Evolutionary conservation across 345 rosid species (phyloP), one percentile per base, ranked within the genome.

Genomic region (Adansonia digitata): DNA sequence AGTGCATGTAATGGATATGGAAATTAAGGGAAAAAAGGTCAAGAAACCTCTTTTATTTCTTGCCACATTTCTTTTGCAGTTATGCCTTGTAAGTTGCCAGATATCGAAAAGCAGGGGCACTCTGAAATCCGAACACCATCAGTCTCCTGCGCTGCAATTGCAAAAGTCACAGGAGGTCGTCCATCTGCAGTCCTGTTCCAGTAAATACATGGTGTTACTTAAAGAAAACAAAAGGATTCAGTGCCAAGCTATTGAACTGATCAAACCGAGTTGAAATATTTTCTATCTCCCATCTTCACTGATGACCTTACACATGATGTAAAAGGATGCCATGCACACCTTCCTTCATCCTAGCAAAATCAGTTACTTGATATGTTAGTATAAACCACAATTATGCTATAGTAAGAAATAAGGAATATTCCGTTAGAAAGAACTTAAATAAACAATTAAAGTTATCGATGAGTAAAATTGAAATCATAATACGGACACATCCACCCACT

Each of bases 51-150:
- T 83, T 88, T 92, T 29, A 94, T 83, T 79, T 82, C 86, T 52
- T 87, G 72, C 98, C 98, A 94, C 97, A 94, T 88, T 43, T 91
- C 92, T 73, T 85, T 88, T 20, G 98, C 96, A 59, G 92, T 86
- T 79, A 90, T 69, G 49, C 94, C 94, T 61, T 75, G 78, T 55
- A 83, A 82, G 74, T 90, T 80, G 40, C 98, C 98, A 15, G 92
- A 82, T 78, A 89, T 80, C 76, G 83, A 82, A 80, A 92, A 94
- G 77, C 77, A 78, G n/a, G 98, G 96, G 67, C 98, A 92, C 74
- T 77, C 74, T 11, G 96, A 90, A 77, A 94, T 84, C 69, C 73
- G 85, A 71, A 94, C 91, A 75, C 48, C 88, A 59, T 81, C 88
- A 13, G 81, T 89, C 76, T 79, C 92, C 81, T 89, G 92, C 64